Evolutionary conservation across 768 basidiomycete species (phyloP), one percentile per base, ranked within the genome.

Genomic region (Boletus sp.): DNA sequence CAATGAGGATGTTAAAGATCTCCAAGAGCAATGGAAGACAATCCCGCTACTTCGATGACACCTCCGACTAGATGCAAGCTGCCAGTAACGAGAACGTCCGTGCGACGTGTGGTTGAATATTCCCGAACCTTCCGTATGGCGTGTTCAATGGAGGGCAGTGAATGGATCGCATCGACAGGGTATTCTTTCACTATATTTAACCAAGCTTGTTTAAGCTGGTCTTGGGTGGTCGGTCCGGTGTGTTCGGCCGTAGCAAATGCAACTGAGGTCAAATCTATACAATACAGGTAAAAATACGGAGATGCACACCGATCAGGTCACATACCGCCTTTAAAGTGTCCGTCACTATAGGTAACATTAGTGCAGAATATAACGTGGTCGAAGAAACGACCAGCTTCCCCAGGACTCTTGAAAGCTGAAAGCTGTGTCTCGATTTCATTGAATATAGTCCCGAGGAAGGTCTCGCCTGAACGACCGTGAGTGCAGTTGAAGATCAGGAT

Each of bases 401-500:
- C 78, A 0, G 72, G 62, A n/a, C 70, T 68, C 14, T 71, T 64
- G 36, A 80, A 71, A 18, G 70, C 54, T 56, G 75, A 61, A 12
- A 90, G 76, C 50, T 80, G 85, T 4, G 67, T 66, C 7, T 76
- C 71, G 28, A 83, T 79, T 30, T 79, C 81, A 1, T 77, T 72
- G 45, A 86, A 71, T 18, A 96, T 78, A 1, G 81, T 73, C 12
- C 71, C 72, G 17, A 99, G 77, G 71, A 99, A 89, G 0, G 77
- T 71, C 20, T 80, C 70, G 1, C 92, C 94, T 12, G 93, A 90
- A 37, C 97, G 85, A 12, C 94, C 96, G 52, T 80, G 85, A 3
- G 94, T 97, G 74, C 94, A 98, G 72, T 99, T 99, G 77, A 99
- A 99, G 20, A 99, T 80, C 37, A 98, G 77, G 4, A 92, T 74